Percentiles rank a stretch among this genome's conserved stretches.
These are phyloP conservation scores for Globisporangium nunn DNA, from an alignment of 352 stramenopile genomes.

Conservation along the genomic window DNA sequence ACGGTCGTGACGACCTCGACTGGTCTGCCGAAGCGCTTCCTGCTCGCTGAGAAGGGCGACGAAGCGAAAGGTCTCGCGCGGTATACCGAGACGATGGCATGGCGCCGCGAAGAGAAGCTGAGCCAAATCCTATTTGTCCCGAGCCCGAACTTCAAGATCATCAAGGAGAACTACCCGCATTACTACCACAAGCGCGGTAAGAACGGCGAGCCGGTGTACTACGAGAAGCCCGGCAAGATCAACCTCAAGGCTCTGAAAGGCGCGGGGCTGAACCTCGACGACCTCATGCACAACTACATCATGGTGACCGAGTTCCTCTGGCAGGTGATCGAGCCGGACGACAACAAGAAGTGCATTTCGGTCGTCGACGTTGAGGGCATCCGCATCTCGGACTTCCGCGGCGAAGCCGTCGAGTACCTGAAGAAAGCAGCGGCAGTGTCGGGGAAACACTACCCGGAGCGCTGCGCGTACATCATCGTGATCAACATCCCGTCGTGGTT, in stretches of 20 bases:
- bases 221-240: constrained; percentile 84
- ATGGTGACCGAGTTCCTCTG: constrained; percentile 85
- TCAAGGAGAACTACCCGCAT: constrained; percentile 90
- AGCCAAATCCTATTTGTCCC: constrained; percentile 65
- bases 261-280: constrained; percentile 63
- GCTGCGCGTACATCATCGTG: constrained; percentile 91
- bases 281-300: constrained; percentile 83
- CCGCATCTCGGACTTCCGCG: constrained; percentile 77
- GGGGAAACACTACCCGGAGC: constrained; percentile 89
- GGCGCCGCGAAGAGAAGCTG: constrained; percentile 75
- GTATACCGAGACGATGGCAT: constrained; percentile 71
- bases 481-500: constrained; percentile 95
- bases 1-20: constrained; percentile 18
- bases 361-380: constrained; percentile 83
- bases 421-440: constrained; percentile 71
- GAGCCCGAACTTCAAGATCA: constrained; percentile 70
- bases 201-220: constrained; percentile 79
- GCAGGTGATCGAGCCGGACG: constrained; percentile 78
- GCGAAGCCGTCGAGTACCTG: constrained; percentile 83
- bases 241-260: constrained; percentile 79
- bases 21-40: constrained; percentile 49
- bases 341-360: constrained; percentile 82
- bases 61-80: constrained; percentile 47
- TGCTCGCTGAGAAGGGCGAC: constrained; percentile 77
- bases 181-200: constrained; percentile 87